Percentiles rank a stretch among this genome's conserved stretches.
These are phyloP conservation scores for Saccharomycopsis babjevae DNA, from an alignment of 805 yeast species.

Conservation along the genomic window DNA sequence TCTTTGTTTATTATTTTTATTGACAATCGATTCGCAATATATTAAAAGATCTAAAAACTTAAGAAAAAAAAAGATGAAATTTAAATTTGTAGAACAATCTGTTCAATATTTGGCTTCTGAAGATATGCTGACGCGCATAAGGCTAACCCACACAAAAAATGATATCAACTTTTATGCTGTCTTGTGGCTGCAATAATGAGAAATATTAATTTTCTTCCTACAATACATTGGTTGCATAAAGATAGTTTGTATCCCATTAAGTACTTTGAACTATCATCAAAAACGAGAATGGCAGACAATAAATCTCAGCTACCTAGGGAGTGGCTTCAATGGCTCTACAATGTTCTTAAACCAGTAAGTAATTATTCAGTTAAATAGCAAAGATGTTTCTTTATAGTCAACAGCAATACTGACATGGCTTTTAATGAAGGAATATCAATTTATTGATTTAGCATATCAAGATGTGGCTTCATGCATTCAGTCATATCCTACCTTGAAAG, in stretches of 20 bases:
- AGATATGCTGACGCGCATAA: no score
- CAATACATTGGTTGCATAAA: background rate
- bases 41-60: background rate
- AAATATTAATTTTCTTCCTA: background rate
- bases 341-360: conserved; percentile 40
- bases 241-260: background rate
- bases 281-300: background rate
- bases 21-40: background rate
- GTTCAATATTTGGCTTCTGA: no score
- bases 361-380: conserved; percentile 5
- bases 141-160: no score
- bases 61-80: background rate
- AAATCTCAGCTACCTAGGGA: conserved; percentile 28
- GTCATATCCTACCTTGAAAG: conserved; percentile 42
- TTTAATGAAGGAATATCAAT: conserved; percentile 37
- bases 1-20: background rate
- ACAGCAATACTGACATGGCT: background rate
- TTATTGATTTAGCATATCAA: conserved; percentile 49
- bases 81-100: no score
- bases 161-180: no score
- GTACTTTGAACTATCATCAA: background rate
- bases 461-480: conserved; percentile 51
- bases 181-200: no score
- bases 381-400: background rate
- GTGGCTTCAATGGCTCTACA: conserved; percentile 47